A percentile compares a stretch with the other conserved stretches of the same genome.
phyloP scores from a whole-genome alignment of 345 rosid species.

The Hypericum perforatum region DNA sequence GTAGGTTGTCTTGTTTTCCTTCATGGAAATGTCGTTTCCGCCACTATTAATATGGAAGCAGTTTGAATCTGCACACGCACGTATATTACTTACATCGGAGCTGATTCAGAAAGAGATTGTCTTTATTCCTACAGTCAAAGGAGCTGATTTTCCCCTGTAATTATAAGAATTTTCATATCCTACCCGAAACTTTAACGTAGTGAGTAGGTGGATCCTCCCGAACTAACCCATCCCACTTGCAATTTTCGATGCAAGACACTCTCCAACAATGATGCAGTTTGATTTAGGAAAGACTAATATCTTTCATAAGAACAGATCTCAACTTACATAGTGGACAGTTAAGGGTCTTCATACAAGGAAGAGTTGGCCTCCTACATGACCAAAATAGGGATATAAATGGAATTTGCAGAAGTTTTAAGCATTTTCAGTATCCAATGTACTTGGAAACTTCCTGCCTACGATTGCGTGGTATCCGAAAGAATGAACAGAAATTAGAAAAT shows the following conservation, averaged over 20 bases:
- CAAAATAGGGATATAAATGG: not conserved
- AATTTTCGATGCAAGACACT: no score
- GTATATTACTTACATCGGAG: no score
- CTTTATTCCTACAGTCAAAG: no score
- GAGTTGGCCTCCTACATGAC: conserved; percentile 21
- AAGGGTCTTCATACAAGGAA: conserved; percentile 45
- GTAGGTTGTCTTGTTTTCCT: conserved; percentile 23
- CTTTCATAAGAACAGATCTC: no score
- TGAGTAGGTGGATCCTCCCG: no score
- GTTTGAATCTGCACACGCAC: conserved; percentile 42
- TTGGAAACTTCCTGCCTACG: not conserved
- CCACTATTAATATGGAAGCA: conserved; percentile 57
- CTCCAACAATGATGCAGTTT: no score
- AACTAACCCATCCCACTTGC: no score
- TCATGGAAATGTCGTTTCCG: conserved; percentile 31
- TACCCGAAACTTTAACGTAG: no score
- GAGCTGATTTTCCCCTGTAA: no score
- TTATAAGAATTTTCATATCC: no score
- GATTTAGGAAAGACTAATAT: no score
- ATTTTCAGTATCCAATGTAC: not conserved
- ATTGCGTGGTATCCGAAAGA: not conserved
- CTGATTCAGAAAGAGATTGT: no score
- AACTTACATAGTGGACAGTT: conserved; percentile 46
- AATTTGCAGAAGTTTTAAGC: not conserved
- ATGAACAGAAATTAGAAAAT: not conserved